These are phyloP conservation scores for Oryza brachyantha DNA, from an alignment of 176 grass and related monocot species.

Conservation along the genomic window DNA sequence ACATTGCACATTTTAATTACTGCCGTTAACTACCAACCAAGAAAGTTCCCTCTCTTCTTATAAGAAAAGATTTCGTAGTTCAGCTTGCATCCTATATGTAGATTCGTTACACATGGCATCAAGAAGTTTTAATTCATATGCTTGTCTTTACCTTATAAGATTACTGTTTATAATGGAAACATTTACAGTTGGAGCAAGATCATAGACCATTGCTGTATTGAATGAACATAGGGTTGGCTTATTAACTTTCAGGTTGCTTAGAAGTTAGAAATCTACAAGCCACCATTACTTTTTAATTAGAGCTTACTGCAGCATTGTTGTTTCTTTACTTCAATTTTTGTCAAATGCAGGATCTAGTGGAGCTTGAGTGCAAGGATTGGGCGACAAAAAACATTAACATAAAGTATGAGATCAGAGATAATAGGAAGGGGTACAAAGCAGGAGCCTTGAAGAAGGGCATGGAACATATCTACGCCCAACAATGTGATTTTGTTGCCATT, in stretches of 20 bases:
- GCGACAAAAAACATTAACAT: conserved; percentile 50
- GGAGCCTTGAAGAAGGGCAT: conserved; percentile 73
- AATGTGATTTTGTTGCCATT: conserved; percentile 68
- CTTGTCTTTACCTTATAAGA: not conserved
- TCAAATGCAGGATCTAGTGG: conserved; percentile 62
- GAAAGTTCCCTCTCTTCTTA: not conserved
- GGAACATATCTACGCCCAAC: conserved; percentile 57
- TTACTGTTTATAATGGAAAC: not conserved
- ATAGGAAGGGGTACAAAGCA: conserved; percentile 74
- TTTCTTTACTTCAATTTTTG: conserved; percentile 1
- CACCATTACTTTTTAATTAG: not conserved
- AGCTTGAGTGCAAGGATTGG: conserved; percentile 65
- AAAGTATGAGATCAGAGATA: conserved; percentile 55
- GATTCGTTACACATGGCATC: not conserved
- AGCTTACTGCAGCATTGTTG: not conserved
- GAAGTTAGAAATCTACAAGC: not conserved
- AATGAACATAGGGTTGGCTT: not conserved
- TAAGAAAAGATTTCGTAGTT: not conserved
- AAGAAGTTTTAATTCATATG: not conserved
- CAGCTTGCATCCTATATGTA: not conserved
- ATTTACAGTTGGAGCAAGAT: not conserved
- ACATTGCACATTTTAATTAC: too few species aligned
- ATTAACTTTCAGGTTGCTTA: conserved; percentile 2
- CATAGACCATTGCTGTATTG: not conserved
- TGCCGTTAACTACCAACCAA: too few species aligned